Base-by-base conservation (phyloP, 2,329 filamentous ascomycete species). In the Cadophora gregata region DNA sequence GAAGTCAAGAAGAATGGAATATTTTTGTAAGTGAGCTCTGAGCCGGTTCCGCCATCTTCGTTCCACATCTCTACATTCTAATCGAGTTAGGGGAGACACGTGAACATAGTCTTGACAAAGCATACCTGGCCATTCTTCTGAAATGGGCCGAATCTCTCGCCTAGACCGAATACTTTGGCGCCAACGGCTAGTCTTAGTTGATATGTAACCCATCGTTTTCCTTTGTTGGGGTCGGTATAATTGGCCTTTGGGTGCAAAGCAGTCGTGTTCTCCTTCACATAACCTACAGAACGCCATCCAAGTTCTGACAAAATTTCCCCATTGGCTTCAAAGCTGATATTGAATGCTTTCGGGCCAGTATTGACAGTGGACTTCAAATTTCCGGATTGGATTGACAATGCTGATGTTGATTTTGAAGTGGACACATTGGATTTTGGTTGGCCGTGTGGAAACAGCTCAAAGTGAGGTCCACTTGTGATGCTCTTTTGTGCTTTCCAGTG, bases 1-100 rank as follows among this genome's bases (percentile, higher is more conserved):
- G 56, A 59, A 10, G 36, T 38, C 5, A 59, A 21, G 27, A 59
- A 59, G 56, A 59, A 59, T 21, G 56, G 56, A 25, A 59, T 38
- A 14, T 59, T 59, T n/a, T 38, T 59, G 24, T 59, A 59, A 24
- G 56, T 59, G 16, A 56, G 51, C 16, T 56, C 51, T 31, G 51
- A 56, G 8, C 51, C 51, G n/a, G 51, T 56, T 21, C 42, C 42
- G 1, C 42, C 42, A 10, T 47, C 42, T 6, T 47, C 42, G 19
- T 47, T 47, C 42, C 42, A 47, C 42, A 47, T 47, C 5, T 47
- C 42, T 1, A 47, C 42, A 47, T 19, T 47, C 42, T 47, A n/a
- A 1, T 47, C 42, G 19, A 8, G 7, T 47, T 47, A 47, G 42
- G 4, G 42, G 42, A 19, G 19, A 8, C 8, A 47, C 7, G 2